Conservation (phyloP, 805 yeast species). For the Sporopachydermia lactativora region DNA sequence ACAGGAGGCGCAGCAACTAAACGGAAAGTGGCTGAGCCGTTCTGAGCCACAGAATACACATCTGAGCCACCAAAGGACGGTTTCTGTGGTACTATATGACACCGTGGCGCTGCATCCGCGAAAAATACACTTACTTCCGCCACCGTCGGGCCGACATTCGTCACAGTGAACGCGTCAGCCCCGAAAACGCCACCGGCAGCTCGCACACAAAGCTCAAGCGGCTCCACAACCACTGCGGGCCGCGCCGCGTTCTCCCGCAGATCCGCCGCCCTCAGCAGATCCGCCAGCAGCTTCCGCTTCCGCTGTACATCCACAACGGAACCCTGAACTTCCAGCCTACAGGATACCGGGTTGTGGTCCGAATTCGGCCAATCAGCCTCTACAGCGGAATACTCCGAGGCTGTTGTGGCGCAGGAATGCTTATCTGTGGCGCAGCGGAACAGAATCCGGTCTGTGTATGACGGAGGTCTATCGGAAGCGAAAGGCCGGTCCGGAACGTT, state of each 20-base stretch:
- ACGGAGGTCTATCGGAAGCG: slow-evolving; percentile 30
- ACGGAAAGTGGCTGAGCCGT: background rate
- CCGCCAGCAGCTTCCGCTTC: slow-evolving; percentile 22
- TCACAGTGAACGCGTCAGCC: slow-evolving; percentile 16
- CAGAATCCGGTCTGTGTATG: slow-evolving; percentile 46
- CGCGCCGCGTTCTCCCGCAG: slow-evolving; percentile 29
- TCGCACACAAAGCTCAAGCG: slow-evolving; percentile 18
- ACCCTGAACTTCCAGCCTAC: slow-evolving; percentile 16
- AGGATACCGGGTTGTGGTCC: slow-evolving; percentile 44
- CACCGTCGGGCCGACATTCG: slow-evolving; percentile 22
- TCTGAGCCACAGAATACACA: too few relatives aligned
- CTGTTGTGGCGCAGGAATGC: slow-evolving; percentile 7
- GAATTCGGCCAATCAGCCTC: slow-evolving; percentile 23
- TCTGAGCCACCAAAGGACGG: too few relatives aligned
- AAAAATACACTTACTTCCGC: too few relatives aligned
- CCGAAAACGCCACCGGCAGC: slow-evolving; percentile 16
- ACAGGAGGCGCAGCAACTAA: background rate
- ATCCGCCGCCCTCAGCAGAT: slow-evolving; percentile 28
- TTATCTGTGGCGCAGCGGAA: slow-evolving; percentile 18
- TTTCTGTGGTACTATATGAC: too few relatives aligned
- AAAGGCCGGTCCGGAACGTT: slow-evolving; percentile 17
- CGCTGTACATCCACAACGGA: slow-evolving; percentile 24
- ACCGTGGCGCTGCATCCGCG: too few relatives aligned
- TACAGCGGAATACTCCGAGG: slow-evolving; percentile 15
- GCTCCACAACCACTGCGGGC: slow-evolving; percentile 24